A percentile compares a stretch with the other conserved stretches of the same genome.
Conservation (phyloP, 2,329 filamentous ascomycete species). For the Botrytis tulipae region DNA sequence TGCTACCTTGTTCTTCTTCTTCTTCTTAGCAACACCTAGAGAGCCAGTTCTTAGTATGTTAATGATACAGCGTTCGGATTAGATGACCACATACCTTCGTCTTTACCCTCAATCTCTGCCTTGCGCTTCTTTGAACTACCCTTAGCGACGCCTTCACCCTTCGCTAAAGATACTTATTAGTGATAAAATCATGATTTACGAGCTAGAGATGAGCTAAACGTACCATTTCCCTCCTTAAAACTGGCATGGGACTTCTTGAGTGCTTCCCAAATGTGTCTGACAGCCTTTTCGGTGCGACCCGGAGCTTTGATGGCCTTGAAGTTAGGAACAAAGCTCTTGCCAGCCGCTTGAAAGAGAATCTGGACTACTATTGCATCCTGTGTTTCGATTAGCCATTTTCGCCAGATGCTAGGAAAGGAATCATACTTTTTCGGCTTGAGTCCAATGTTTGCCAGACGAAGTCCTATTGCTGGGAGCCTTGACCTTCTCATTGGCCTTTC, state of each 20-base stretch:
- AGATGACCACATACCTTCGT: not conserved
- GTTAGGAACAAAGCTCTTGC: not conserved
- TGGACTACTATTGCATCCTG: not conserved
- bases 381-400: not conserved
- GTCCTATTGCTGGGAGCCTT: not conserved
- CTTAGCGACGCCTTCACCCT: not conserved
- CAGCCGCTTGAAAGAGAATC: not conserved
- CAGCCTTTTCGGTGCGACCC: not conserved
- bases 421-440: not conserved
- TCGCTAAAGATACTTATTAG: not conserved
- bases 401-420: fast-evolving
- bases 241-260: not conserved
- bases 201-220: not conserved
- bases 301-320: not conserved
- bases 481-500: not conserved
- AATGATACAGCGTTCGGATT: not conserved
- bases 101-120: not conserved
- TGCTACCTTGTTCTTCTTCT: not conserved
- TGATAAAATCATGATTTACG: not conserved
- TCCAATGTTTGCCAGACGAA: not conserved
- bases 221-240: not conserved
- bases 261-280: not conserved
- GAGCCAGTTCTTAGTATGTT: not conserved
- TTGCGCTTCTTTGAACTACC: not conserved
- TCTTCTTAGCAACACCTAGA: not conserved